Conservation (phyloP, 192 early-diverging fungal genomes). For the Rhizophlyctis rosea region DNA sequence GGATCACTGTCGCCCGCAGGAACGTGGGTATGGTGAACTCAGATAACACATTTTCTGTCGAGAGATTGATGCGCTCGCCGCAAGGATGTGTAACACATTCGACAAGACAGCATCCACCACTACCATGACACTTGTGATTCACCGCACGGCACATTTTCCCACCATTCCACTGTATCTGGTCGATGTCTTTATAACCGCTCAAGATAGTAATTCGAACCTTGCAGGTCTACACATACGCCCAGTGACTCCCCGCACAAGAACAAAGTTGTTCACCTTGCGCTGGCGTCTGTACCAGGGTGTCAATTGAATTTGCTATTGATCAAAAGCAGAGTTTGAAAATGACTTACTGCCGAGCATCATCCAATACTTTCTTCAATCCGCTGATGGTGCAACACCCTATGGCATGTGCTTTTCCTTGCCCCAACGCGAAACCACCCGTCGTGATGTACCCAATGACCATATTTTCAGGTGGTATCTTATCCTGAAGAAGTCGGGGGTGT, state of each 20-base stretch:
- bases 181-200: no score
- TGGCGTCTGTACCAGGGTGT: neutral
- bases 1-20: no score
- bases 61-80: no score
- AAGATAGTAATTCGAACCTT: no score
- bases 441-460: slow-evolving; percentile 68
- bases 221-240: slow-evolving; percentile 50
- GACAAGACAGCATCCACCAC: no score
- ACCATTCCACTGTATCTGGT: no score
- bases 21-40: no score
- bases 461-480: slow-evolving; percentile 32
- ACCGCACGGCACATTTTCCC: no score
- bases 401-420: slow-evolving; percentile 56
- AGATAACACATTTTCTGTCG: no score
- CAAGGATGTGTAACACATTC: no score
- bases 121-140: no score
- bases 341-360: slow-evolving; percentile 33
- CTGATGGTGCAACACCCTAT: slow-evolving; percentile 60
- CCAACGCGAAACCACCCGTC: slow-evolving; percentile 65
- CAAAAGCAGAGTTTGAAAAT: neutral
- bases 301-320: neutral
- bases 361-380: slow-evolving; percentile 43
- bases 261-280: slow-evolving; percentile 37
- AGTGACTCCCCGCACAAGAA: slow-evolving; percentile 48
- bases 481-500: slow-evolving; percentile 8